These are phyloP conservation scores for Astrocystis sublimbata DNA, from an alignment of 495 filamentous ascomycete genomes.

Conservation along the genomic window DNA sequence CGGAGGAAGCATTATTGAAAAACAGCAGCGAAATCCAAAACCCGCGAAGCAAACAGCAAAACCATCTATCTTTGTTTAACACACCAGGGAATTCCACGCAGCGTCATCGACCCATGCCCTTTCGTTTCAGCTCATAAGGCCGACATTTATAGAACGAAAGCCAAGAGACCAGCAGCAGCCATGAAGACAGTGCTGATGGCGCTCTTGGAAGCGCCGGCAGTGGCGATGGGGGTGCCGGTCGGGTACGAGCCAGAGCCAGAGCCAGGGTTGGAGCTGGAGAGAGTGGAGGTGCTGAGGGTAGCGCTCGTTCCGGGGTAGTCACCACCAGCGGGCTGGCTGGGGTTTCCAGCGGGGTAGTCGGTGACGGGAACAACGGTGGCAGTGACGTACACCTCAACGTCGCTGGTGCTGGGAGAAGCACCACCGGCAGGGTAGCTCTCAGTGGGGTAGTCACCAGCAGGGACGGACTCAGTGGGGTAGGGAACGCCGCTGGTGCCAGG, in stretches of 20 bases:
- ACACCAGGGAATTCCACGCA: not conserved
- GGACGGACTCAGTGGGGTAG: not conserved
- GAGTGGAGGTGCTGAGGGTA: constrained; percentile 7
- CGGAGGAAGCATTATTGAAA: not conserved
- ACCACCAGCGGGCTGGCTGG: constrained; percentile 11
- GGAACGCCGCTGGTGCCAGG: not conserved
- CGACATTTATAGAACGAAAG: constrained; percentile 29
- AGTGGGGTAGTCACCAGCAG: not conserved
- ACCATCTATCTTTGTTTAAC: constrained; percentile 8
- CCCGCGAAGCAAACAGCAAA: not conserved
- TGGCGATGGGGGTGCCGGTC: constrained; percentile 1
- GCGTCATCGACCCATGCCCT: constrained; percentile 7
- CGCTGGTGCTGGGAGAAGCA: constrained; percentile 28
- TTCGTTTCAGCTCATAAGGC: not conserved
- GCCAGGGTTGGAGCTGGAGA: not conserved
- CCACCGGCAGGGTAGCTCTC: constrained; percentile 10
- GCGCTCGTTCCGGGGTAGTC: constrained; percentile 16
- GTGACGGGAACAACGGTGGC: constrained; percentile 24
- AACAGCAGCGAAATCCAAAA: not conserved
- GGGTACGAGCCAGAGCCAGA: constrained; percentile 7
- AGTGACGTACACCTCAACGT: constrained; percentile 20
- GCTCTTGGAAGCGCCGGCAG: constrained; percentile 27
- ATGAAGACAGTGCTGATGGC: constrained; percentile 33
- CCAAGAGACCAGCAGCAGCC: constrained; percentile 32
- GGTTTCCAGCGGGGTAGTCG: constrained; percentile 16